phyloP scores from a whole-genome alignment of 495 filamentous ascomycete genomes.

The Penicillium bovifimosum region DNA sequence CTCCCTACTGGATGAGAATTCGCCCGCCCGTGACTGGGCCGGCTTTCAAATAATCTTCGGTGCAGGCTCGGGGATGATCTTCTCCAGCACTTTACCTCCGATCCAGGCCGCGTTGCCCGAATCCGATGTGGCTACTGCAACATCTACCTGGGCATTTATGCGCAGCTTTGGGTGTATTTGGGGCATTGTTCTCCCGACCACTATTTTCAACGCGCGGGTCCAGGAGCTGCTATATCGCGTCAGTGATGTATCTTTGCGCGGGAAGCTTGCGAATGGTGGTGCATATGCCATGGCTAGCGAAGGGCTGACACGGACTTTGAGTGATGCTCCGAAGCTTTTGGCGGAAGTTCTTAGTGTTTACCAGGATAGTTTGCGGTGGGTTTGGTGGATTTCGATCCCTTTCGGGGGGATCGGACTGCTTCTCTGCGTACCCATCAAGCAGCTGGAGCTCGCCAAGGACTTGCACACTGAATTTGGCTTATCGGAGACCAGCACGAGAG shows the following conservation, averaged over 20 bases:
- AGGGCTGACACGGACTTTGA: not conserved
- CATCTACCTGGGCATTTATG: constrained; percentile 41
- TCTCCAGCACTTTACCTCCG: constrained; percentile 31
- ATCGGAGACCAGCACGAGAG: not conserved
- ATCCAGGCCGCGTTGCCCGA: constrained; percentile 36
- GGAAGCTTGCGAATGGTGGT: constrained; percentile 2
- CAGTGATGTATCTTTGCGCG: constrained; percentile 1
- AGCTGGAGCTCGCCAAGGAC: not conserved
- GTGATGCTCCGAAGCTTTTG: not conserved
- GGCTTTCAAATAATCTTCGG: constrained; percentile 29
- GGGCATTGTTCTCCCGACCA: constrained; percentile 46
- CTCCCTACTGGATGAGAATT: constrained; percentile 23
- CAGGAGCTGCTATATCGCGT: constrained; percentile 2
- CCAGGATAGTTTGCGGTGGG: constrained; percentile 1
- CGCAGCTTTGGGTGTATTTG: constrained; percentile 46
- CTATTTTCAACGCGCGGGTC: constrained; percentile 42
- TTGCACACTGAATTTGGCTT: constrained; percentile 5
- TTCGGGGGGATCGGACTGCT: constrained; percentile 1
- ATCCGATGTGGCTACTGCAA: constrained; percentile 37
- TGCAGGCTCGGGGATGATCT: constrained; percentile 27
- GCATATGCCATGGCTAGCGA: constrained; percentile 8
- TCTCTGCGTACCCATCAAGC: not conserved
- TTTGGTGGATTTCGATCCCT: constrained; percentile 3
- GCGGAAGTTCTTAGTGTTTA: constrained; percentile 2
- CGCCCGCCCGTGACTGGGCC: constrained; percentile 20